These are phyloP conservation scores for Candida multigemmis DNA, from an alignment of 805 yeast species.

Conservation along the genomic window DNA sequence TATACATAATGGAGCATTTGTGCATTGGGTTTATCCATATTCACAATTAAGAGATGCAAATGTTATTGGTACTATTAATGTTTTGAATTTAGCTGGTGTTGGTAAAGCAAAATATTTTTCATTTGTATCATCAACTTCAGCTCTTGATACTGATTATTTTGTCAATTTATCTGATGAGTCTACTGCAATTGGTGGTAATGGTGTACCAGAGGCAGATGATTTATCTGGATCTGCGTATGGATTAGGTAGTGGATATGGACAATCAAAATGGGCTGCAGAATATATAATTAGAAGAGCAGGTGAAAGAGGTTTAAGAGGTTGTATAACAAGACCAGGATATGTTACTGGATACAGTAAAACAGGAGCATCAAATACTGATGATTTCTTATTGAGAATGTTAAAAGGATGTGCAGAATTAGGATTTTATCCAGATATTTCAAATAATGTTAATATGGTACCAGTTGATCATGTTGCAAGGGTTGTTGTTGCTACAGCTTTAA, in stretches of 20 bases:
- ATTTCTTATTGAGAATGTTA: conserved; percentile 86
- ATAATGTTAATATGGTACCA: conserved; percentile 92
- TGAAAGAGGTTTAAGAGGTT: conserved; percentile 74
- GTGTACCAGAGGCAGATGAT: conserved; percentile 78
- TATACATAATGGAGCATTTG: conserved; percentile 95
- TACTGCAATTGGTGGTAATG: conserved; percentile 53
- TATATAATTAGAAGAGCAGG: conserved; percentile 84
- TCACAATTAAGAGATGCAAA: conserved; percentile 85
- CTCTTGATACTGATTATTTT: conserved; percentile 78
- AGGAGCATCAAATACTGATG: conserved; percentile 94
- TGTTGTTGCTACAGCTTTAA: conserved; percentile 72
- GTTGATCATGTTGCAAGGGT: conserved; percentile 97
- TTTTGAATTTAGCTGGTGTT: conserved; percentile 62
- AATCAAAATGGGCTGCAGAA: conserved; percentile 97
- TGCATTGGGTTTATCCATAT: conserved; percentile 98
- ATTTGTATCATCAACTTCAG: conserved; percentile 94
- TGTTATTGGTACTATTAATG: conserved; percentile 80
- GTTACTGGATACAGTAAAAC: conserved; percentile 78
- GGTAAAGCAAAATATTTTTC: conserved; percentile 83
- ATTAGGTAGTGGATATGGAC: conserved; percentile 91
- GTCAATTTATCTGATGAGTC: conserved; percentile 68
- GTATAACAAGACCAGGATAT: conserved; percentile 92
- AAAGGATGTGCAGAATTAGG: conserved; percentile 93
- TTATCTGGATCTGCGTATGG: conserved; percentile 76
- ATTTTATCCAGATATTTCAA: conserved; percentile 72